Evolutionary conservation across 176 grass and related monocot genomes (phyloP).

Genomic region (Ananas comosus): DNA sequence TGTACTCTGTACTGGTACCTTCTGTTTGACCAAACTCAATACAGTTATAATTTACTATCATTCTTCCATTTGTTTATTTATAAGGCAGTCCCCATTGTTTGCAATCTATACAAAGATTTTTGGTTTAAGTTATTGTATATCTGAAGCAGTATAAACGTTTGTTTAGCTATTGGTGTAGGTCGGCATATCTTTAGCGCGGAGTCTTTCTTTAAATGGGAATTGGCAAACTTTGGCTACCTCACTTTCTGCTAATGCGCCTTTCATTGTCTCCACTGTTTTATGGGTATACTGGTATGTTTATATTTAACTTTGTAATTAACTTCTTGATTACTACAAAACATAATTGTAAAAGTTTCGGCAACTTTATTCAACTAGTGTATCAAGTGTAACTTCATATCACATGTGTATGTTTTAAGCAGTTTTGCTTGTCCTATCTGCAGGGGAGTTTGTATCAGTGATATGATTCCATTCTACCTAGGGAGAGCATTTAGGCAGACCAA

Average conservation of each 20-base stretch:
- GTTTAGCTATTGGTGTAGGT: conserved; percentile 36
- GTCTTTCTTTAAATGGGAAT: conserved; percentile 65
- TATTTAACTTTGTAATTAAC: neutral
- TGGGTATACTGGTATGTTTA: conserved; percentile 86
- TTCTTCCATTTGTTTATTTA: neutral
- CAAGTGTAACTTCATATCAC: neutral
- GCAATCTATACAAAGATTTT: too few relatives aligned
- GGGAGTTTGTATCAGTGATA: conserved; percentile 88
- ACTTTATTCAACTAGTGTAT: neutral
- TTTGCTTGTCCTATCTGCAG: conserved; percentile 27
- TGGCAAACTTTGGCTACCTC: conserved; percentile 64
- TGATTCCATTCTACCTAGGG: conserved; percentile 77
- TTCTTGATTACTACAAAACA: neutral
- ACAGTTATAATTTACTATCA: conserved; percentile 1
- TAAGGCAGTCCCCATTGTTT: too few relatives aligned
- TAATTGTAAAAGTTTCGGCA: neutral
- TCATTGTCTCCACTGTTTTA: conserved; percentile 65
- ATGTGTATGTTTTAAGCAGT: neutral
- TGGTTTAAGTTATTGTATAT: neutral
- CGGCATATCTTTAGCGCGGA: conserved; percentile 78
- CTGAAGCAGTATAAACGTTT: conserved; percentile 10
- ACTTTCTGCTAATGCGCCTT: conserved; percentile 60
- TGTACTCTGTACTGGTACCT: conserved; percentile 69
- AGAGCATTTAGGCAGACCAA: conserved; percentile 65
- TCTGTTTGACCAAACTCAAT: conserved; percentile 33